Evolutionary conservation across 2,329 filamentous ascomycete genomes (phyloP), one percentile per base, ranked within the genome.

Genomic region (Exophiala alcalophila): DNA sequence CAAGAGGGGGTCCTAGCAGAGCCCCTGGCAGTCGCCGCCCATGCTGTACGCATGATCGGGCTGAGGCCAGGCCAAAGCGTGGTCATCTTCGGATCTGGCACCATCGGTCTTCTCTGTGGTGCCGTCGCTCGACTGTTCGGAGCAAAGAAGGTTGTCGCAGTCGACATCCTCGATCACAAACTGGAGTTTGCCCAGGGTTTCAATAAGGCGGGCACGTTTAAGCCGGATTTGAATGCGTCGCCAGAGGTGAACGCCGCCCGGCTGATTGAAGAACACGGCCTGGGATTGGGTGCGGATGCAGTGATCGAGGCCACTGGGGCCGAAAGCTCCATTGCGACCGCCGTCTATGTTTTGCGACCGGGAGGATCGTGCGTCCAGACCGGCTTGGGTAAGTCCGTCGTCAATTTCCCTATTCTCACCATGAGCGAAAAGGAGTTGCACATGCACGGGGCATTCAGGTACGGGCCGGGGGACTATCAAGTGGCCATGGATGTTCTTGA

Each of bases 101-200:
- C 67, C 14, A 79, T 80, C 25, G 76, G 76, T 20, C 67, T 78
- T 27, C 75, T 74, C 5, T 77, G 77, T 56, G 73, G 72, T 6
- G 73, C 74, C 4, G 80, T 82, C 69, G 78, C 79, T 3, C 66
- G 75, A 19, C 73, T 78, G 54, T 75, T 77, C 8, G 79, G 78
- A 18, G 81, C 78, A 48, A 71, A 71, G 1, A 67, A 71, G 23
- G 72, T 84, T 16, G 78, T 76, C 3, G 78, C 81, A 28, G 73
- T 76, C 10, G 81, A 84, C 54, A 65, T 83, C 8, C 76, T 80
- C 47, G 68, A 69, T 24, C 74, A 76, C 2, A 77, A 80, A 6
- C 72, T 84, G 24, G 64, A 74, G 46, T 82, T 81, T 56, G 80
- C 61, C 10, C 44, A 30, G 25, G 34, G 26, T 9, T 46, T 50